Conservation (phyloP, 371 early-diverging fungal genomes). For the Rhizopus microsporus region DNA sequence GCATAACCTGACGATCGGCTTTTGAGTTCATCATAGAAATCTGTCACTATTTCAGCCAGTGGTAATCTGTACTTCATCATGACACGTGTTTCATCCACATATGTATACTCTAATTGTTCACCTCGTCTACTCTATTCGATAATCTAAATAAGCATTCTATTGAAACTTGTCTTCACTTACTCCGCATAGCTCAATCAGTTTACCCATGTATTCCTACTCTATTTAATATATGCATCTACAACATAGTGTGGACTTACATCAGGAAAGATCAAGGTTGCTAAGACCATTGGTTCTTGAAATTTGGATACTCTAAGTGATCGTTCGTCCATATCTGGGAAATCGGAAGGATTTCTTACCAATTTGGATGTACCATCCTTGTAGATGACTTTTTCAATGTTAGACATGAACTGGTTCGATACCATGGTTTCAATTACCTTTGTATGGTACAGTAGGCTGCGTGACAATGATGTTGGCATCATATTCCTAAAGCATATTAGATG, state of each 20-base stretch:
- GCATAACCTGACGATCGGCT: slow-evolving; percentile 93
- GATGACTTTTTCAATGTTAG: slow-evolving; percentile 36
- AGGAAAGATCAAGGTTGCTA: slow-evolving; percentile 91
- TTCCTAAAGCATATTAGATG: slow-evolving; percentile 54
- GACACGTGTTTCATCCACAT: slow-evolving; percentile 84
- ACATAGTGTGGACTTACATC: slow-evolving; percentile 38
- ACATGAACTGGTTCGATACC: neutral
- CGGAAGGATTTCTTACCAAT: slow-evolving; percentile 84
- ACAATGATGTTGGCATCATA: slow-evolving; percentile 89
- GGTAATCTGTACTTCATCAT: slow-evolving; percentile 89
- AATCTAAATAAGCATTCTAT: slow-evolving; percentile 1
- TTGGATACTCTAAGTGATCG: slow-evolving; percentile 62
- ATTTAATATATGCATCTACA: neutral
- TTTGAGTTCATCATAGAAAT: slow-evolving; percentile 94
- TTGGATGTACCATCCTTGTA: slow-evolving; percentile 58
- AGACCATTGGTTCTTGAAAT: slow-evolving; percentile 91
- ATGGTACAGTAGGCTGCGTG: slow-evolving; percentile 94
- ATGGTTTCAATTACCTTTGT: slow-evolving; percentile 50
- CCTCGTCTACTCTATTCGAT: slow-evolving; percentile 68
- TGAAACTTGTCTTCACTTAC: slow-evolving; percentile 42
- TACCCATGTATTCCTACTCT: slow-evolving; percentile 78
- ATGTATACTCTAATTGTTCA: slow-evolving; percentile 82
- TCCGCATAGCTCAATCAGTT: slow-evolving; percentile 87
- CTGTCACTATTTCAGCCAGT: slow-evolving; percentile 89
- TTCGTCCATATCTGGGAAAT: slow-evolving; percentile 86